phyloP scores from a whole-genome alignment of 371 early-diverging fungal species.

The Mortierella sp. region DNA sequence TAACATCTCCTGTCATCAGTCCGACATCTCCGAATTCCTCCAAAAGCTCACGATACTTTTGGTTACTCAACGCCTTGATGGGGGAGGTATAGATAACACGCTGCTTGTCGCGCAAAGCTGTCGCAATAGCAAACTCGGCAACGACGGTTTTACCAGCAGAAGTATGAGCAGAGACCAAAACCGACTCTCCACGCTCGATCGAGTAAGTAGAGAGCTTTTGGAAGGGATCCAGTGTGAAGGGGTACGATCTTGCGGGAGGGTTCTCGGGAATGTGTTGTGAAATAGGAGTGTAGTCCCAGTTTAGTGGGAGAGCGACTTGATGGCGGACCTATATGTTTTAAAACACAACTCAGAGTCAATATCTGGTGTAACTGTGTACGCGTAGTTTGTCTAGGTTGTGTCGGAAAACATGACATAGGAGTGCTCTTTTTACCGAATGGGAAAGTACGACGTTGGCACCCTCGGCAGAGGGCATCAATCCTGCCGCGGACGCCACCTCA shows the following conservation, averaged over 20 bases:
- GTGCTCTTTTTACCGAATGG: conserved; percentile 61
- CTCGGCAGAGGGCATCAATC: conserved; percentile 71
- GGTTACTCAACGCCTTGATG: conserved; percentile 99
- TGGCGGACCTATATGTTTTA: conserved; percentile 80
- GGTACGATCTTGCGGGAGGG: conserved; percentile 92
- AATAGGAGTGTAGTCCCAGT: conserved; percentile 90
- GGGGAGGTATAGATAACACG: conserved; percentile 99
- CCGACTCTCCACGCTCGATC: conserved; percentile 97
- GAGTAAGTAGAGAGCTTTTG: conserved; percentile 94
- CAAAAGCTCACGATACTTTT: conserved; percentile 99
- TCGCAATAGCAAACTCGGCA: conserved; percentile 99
- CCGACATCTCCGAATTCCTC: conserved; percentile 99
- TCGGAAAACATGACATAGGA: neutral
- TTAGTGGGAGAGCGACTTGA: conserved; percentile 95
- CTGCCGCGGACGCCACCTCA: conserved; percentile 78
- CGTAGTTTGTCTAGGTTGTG: neutral
- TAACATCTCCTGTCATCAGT: conserved; percentile 99
- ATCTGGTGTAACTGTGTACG: neutral
- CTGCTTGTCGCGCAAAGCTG: conserved; percentile 93
- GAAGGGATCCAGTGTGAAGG: conserved; percentile 99
- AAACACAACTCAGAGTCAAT: neutral
- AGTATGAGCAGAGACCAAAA: conserved; percentile 99
- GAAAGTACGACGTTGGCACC: conserved; percentile 69
- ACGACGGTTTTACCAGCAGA: conserved; percentile 99
- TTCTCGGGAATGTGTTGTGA: conserved; percentile 86